Percentiles rank a stretch among this genome's conserved stretches.
Conservation (phyloP, 257 asterid species). For the Ocimum tenuiflorum region DNA sequence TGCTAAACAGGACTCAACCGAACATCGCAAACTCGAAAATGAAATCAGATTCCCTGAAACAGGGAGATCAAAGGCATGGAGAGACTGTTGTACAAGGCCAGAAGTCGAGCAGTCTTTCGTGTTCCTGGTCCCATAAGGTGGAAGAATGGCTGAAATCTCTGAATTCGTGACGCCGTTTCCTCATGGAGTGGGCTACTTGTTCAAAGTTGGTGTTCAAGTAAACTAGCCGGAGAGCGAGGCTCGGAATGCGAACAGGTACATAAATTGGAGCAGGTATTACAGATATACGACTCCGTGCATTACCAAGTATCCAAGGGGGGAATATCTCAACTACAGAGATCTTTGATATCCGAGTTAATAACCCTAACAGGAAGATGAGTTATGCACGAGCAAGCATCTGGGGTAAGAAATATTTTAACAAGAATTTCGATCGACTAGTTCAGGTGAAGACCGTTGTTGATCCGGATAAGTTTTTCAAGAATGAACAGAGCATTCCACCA, state of each 20-base stretch:
- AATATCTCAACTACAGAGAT: constrained; percentile 8
- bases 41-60: constrained; percentile 28
- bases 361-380: neutral
- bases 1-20: constrained; percentile 21
- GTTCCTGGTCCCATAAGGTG: constrained; percentile 25
- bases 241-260: neutral
- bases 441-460: constrained; percentile 14
- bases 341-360: constrained; percentile 13
- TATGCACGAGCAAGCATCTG: neutral
- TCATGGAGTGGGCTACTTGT: constrained; percentile 27
- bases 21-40: constrained; percentile 11
- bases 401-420: neutral
- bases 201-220: neutral
- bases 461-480: constrained; percentile 13
- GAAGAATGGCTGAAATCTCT: constrained; percentile 31
- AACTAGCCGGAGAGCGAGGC: neutral
- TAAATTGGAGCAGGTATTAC: neutral
- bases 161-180: constrained; percentile 26
- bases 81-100: constrained; percentile 15
- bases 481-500: constrained; percentile 10
- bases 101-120: constrained; percentile 13
- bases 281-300: constrained; percentile 10
- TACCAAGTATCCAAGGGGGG: constrained; percentile 8
- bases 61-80: constrained; percentile 27
- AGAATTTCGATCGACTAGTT: neutral